phyloP scores from a whole-genome alignment of 495 filamentous ascomycete genomes.

The Talaromyces stipitatus region DNA sequence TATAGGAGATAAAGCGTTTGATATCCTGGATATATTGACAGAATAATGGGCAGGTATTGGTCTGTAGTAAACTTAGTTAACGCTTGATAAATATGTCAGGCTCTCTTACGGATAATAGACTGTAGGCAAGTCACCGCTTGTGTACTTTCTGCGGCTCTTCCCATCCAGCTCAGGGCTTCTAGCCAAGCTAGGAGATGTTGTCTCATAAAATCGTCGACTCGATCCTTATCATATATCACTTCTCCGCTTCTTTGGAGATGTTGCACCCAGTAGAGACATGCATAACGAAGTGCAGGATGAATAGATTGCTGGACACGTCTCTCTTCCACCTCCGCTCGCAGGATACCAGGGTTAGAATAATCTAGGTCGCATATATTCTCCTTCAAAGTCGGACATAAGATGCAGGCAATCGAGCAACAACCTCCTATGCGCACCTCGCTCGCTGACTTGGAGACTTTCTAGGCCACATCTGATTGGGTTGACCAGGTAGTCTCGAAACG shows the following conservation, averaged over 20 bases:
- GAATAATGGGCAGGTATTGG: too few species aligned
- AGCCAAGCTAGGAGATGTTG: too few species aligned
- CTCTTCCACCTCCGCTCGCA: slow-evolving; percentile 5
- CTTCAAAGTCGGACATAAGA: slow-evolving; percentile 23
- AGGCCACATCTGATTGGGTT: slow-evolving; percentile 20
- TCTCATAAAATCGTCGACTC: slow-evolving; percentile 12
- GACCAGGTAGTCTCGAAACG: slow-evolving; percentile 47
- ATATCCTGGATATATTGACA: too few species aligned
- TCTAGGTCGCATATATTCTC: slow-evolving; percentile 30
- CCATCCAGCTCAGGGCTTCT: too few species aligned
- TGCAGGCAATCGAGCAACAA: slow-evolving; percentile 26
- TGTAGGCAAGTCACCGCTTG: too few species aligned
- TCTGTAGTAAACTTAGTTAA: too few species aligned
- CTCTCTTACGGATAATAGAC: too few species aligned
- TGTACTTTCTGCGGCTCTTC: too few species aligned
- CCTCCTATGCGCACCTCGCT: slow-evolving; percentile 21
- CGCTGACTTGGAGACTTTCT: slow-evolving; percentile 28
- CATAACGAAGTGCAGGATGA: slow-evolving; percentile 22
- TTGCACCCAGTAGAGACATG: slow-evolving; percentile 21
- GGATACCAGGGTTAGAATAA: slow-evolving; percentile 15
- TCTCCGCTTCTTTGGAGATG: slow-evolving; percentile 14
- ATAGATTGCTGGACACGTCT: slow-evolving; percentile 14
- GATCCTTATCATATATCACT: slow-evolving; percentile 7
- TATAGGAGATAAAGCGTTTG: too few species aligned
- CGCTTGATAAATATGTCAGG: too few species aligned